A percentile compares a stretch with the other conserved stretches of the same genome.
phyloP scores from a whole-genome alignment of 2,329 filamentous ascomycete genomes.

The Fusarium lateritium region DNA sequence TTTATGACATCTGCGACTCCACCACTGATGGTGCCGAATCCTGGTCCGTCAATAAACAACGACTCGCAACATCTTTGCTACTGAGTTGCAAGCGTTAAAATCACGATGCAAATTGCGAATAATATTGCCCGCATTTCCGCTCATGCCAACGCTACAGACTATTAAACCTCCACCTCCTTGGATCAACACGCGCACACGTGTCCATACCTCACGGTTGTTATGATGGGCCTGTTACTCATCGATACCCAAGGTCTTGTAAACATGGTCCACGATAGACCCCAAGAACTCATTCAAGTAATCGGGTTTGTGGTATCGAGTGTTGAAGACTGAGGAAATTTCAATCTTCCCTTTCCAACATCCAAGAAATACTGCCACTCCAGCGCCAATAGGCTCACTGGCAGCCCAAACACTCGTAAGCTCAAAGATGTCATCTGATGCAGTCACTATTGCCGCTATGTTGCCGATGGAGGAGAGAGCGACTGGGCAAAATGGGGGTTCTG shows the following conservation, averaged over 20 bases:
- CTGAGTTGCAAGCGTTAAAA: too few species aligned
- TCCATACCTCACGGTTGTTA: too few species aligned
- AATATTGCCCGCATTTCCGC: too few species aligned
- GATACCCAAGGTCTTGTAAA: background rate
- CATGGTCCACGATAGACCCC: background rate
- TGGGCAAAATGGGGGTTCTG: background rate
- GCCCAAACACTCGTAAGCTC: background rate
- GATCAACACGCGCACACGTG: too few species aligned
- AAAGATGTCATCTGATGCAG: fast-evolving
- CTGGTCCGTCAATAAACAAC: too few species aligned
- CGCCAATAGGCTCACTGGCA: background rate
- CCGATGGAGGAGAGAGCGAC: slow-evolving; percentile 3
- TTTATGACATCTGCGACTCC: too few species aligned
- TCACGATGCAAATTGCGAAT: too few species aligned
- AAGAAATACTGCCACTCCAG: background rate
- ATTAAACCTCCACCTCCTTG: too few species aligned
- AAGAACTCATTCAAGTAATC: background rate
- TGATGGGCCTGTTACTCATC: background rate
- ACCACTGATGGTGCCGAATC: too few species aligned
- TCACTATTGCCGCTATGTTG: background rate
- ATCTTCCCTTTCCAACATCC: background rate
- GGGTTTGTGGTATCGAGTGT: background rate
- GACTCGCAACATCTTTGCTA: too few species aligned
- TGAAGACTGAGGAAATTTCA: background rate
- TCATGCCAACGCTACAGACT: too few species aligned